Conservation (phyloP, 75 land plant genomes). For the Gnetum montanum region DNA sequence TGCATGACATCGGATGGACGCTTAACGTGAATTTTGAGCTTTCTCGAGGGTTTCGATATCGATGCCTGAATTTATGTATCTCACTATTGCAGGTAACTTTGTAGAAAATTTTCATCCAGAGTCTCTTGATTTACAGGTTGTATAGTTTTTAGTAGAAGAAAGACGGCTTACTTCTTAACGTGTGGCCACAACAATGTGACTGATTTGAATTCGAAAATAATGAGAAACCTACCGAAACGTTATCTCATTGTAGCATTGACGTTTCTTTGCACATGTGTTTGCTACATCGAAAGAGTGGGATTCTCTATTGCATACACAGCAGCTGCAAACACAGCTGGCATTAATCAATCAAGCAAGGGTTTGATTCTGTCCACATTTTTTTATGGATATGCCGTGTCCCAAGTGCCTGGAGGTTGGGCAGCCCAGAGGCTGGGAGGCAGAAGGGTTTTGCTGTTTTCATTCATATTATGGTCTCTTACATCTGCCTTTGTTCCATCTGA, state of each 20-base stretch:
- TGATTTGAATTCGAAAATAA: not conserved
- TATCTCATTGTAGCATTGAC: constrained; percentile 56
- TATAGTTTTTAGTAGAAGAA: no score
- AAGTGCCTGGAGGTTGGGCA: constrained; percentile 88
- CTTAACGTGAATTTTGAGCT: no score
- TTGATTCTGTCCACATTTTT: constrained; percentile 66
- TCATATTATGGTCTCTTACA: constrained; percentile 60
- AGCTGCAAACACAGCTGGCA: constrained; percentile 56
- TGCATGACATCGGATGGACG: no score
- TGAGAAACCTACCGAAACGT: constrained; percentile 38
- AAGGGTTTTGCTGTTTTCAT: constrained; percentile 53
- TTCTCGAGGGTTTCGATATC: no score
- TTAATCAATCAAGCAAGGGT: constrained; percentile 56
- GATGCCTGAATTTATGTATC: no score
- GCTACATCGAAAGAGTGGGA: constrained; percentile 82
- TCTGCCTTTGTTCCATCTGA: constrained; percentile 60
- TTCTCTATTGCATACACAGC: constrained; percentile 84
- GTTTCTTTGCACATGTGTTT: constrained; percentile 65
- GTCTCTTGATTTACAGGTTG: no score
- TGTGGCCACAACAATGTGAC: no score
- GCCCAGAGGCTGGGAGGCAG: constrained; percentile 70
- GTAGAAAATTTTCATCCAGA: no score
- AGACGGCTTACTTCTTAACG: no score
- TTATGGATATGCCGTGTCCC: constrained; percentile 77
- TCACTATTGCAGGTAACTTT: no score